phyloP scores from a whole-genome alignment of 78 protist genomes.

The Dictyostelium firmibasis region DNA sequence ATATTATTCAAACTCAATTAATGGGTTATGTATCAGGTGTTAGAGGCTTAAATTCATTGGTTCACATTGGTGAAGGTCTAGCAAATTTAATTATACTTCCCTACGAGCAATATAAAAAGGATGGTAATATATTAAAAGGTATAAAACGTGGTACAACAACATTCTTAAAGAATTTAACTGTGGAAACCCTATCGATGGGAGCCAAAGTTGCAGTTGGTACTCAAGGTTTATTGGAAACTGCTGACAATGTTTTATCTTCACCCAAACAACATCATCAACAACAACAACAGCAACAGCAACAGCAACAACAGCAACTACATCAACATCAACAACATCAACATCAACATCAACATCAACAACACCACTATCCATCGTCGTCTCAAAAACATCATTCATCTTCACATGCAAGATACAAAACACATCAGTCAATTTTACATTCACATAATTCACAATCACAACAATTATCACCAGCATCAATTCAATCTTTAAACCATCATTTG shows the following conservation, averaged over 20 bases:
- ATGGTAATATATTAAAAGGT: slow-evolving; percentile 71
- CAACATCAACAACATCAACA: background rate
- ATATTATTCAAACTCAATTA: slow-evolving; percentile 56
- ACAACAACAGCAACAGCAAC: background rate
- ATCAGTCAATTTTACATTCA: background rate
- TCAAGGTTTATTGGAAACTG: slow-evolving; percentile 64
- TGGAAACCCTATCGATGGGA: slow-evolving; percentile 60
- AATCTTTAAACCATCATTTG: background rate
- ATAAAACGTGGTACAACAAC: slow-evolving; percentile 57
- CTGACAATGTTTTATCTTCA: slow-evolving; percentile 57
- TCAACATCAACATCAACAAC: background rate
- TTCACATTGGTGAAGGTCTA: slow-evolving; percentile 66
- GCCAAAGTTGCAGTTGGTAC: slow-evolving; percentile 80
- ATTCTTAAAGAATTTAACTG: slow-evolving; percentile 49
- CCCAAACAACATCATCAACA: background rate
- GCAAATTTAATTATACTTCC: slow-evolving; percentile 65
- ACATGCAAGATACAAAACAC: background rate
- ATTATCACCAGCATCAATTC: background rate
- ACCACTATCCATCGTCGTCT: background rate
- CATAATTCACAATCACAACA: background rate
- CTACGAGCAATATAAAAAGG: slow-evolving; percentile 61
- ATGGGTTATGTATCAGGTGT: slow-evolving; percentile 65
- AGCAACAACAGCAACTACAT: background rate
- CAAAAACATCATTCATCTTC: background rate
- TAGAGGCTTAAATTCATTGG: slow-evolving; percentile 59